phyloP scores from a whole-genome alignment of 495 filamentous ascomycete genomes.

The Podospora comata region DNA sequence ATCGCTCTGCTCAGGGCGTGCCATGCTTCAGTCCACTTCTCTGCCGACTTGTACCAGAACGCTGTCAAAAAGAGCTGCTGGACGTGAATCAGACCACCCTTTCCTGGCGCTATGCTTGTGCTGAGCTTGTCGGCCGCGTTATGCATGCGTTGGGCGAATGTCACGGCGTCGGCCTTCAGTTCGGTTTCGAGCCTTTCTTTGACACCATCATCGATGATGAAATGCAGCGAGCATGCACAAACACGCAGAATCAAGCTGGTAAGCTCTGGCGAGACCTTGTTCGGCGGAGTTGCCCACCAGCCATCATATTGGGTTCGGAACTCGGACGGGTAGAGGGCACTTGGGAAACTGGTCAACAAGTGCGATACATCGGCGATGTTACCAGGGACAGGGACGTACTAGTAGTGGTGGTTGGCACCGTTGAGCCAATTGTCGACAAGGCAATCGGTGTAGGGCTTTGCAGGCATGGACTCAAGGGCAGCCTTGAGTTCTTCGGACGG shows the following conservation, averaged over 20 bases:
- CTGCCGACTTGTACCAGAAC: slow-evolving; percentile 53
- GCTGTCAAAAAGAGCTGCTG: slow-evolving; percentile 53
- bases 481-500: slow-evolving; percentile 31
- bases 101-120: slow-evolving; percentile 44
- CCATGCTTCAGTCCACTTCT: slow-evolving; percentile 53
- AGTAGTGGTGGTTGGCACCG: slow-evolving; percentile 51
- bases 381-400: slow-evolving; percentile 11
- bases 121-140: slow-evolving; percentile 45
- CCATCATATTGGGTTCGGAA: slow-evolving; percentile 48
- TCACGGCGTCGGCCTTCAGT: slow-evolving; percentile 38
- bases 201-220: slow-evolving; percentile 36
- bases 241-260: slow-evolving; percentile 53
- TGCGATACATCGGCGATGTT: neutral
- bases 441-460: slow-evolving; percentile 40
- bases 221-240: slow-evolving; percentile 50
- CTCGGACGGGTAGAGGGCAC: slow-evolving; percentile 44
- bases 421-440: slow-evolving; percentile 49
- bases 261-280: slow-evolving; percentile 41
- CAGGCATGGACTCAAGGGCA: slow-evolving; percentile 22
- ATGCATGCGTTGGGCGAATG: slow-evolving; percentile 43
- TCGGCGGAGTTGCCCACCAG: slow-evolving; percentile 45
- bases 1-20: slow-evolving; percentile 46
- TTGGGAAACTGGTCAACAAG: neutral
- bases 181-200: slow-evolving; percentile 47
- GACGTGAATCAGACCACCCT: slow-evolving; percentile 47